These are phyloP conservation scores for Spergularia bocconei DNA, from an alignment of 148 eudicot genomes.

Conservation along the genomic window DNA sequence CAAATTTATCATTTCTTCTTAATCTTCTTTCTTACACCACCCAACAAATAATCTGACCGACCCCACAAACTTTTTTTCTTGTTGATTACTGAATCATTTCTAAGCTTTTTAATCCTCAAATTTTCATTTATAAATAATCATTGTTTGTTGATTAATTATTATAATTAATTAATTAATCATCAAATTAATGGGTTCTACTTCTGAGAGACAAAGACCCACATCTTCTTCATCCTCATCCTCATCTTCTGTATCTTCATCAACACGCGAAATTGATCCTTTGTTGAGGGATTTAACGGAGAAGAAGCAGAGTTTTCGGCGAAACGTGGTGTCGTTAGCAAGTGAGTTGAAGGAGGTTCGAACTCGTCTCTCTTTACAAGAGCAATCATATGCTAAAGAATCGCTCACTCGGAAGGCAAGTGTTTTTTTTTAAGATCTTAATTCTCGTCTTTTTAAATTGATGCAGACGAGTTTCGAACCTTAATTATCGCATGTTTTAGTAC, in stretches of 20 bases:
- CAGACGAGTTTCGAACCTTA: not conserved
- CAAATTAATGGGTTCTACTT: slow-evolving; percentile 24
- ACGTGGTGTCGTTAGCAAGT: slow-evolving; percentile 78
- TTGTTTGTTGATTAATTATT: not conserved
- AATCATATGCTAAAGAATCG: slow-evolving; percentile 61
- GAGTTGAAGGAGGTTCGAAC: slow-evolving; percentile 83
- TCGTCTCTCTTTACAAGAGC: slow-evolving; percentile 68
- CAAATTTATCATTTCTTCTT: not conserved
- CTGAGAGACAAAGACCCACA: slow-evolving; percentile 33
- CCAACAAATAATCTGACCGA: not conserved
- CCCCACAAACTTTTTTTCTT: not conserved
- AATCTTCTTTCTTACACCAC: not conserved
- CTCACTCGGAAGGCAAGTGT: slow-evolving; percentile 68
- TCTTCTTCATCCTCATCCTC: slow-evolving; percentile 22
- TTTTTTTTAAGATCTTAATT: slow-evolving; percentile 17
- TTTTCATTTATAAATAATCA: not conserved
- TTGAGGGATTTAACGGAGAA: slow-evolving; percentile 84
- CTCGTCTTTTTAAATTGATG: not conserved
- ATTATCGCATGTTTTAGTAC: not conserved
- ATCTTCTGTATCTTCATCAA: slow-evolving; percentile 16
- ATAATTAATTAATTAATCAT: not conserved
- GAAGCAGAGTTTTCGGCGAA: slow-evolving; percentile 68
- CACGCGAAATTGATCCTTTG: slow-evolving; percentile 64
- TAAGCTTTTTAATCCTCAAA: not conserved
- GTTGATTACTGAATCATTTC: not conserved